Conservation (phyloP, 1,284 basidiomycete genomes). For the Cryptococcus floricola region DNA sequence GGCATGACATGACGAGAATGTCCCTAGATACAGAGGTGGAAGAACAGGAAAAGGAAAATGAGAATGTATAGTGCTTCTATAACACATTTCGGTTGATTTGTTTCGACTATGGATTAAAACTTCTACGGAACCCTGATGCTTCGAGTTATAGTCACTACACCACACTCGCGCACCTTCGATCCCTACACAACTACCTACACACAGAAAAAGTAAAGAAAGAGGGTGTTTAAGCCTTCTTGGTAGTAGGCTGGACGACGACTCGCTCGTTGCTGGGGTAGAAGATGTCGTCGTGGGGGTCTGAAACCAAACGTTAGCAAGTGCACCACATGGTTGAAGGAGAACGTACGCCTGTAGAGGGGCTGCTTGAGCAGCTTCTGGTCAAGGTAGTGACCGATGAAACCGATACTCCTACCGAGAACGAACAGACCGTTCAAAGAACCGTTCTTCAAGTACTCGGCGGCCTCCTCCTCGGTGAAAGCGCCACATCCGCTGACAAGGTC, state of each 20-base stretch:
- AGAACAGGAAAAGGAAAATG: no score
- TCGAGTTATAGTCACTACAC: no score
- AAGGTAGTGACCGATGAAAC: constrained; percentile 63
- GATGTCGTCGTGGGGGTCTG: not conserved
- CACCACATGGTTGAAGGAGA: not conserved
- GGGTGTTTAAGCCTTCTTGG: not conserved
- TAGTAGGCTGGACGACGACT: not conserved
- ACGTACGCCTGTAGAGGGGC: constrained; percentile 62
- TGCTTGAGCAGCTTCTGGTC: constrained; percentile 91
- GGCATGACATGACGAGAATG: no score
- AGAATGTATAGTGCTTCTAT: no score
- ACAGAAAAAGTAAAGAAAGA: no score
- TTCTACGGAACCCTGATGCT: no score
- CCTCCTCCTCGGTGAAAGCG: constrained; percentile 93
- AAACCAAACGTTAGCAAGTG: not conserved
- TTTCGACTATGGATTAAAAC: no score
- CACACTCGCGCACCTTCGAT: no score
- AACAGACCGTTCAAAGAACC: constrained; percentile 83
- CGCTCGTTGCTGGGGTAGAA: not conserved
- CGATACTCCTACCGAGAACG: constrained; percentile 94
- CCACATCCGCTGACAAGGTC: constrained; percentile 89
- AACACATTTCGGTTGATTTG: no score
- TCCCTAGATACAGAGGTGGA: no score
- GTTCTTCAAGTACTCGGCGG: constrained; percentile 90
- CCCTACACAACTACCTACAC: no score